Conservation (phyloP, 441 rosid species). For the Adansonia madagascariensis region DNA sequence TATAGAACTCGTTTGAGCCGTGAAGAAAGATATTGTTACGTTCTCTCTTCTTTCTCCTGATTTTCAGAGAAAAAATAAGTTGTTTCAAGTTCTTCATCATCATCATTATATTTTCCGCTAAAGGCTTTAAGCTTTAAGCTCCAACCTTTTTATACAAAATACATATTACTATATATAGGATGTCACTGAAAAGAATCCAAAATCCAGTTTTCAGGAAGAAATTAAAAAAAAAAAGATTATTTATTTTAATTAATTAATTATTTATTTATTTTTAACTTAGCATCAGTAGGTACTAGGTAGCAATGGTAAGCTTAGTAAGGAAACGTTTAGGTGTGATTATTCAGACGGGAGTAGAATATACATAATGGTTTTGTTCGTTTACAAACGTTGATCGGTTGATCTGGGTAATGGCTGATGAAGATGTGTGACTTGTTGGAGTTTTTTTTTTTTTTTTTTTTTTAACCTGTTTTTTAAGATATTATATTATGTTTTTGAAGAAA, state of each 20-base stretch:
- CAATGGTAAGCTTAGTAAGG: not conserved
- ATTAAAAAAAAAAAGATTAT: not conserved
- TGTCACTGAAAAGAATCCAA: slow-evolving; percentile 4
- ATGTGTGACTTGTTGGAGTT: not conserved
- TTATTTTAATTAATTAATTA: not conserved
- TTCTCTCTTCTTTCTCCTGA: slow-evolving; percentile 56
- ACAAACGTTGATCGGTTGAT: not conserved
- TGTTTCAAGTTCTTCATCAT: slow-evolving; percentile 20
- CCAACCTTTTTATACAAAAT: not conserved
- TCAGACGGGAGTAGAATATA: not conserved
- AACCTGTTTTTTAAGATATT: too few relatives aligned
- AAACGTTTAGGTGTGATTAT: not conserved
- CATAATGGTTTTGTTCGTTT: not conserved
- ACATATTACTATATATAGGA: not conserved
- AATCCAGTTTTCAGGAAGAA: not conserved
- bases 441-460: not conserved
- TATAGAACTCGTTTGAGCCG: slow-evolving; percentile 35
- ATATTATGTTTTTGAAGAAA: too few relatives aligned
- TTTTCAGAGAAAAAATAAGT: slow-evolving; percentile 23
- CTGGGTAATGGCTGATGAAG: not conserved
- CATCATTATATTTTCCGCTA: not conserved
- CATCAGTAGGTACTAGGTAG: not conserved
- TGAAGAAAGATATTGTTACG: slow-evolving; percentile 13
- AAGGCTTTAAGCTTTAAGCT: not conserved
- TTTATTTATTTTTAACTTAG: not conserved